Evolutionary conservation across 352 stramenopile species (phyloP), one percentile per base, ranked within the genome.

Genomic region (Pythium dissimile): DNA sequence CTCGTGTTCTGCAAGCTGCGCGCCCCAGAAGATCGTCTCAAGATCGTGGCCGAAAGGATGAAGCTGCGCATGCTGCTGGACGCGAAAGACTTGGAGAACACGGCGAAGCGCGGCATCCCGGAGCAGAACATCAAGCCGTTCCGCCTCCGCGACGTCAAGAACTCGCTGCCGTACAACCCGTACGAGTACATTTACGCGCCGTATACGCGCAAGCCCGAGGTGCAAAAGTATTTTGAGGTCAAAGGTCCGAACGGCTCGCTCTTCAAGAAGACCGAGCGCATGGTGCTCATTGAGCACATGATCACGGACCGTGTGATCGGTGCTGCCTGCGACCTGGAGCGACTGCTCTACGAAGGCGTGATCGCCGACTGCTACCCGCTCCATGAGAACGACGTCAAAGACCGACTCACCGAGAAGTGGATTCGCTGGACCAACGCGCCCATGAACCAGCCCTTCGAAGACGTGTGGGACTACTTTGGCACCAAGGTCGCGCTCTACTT

Each of bases 401-500:
- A 73, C 51, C 56, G 75, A 8, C 68, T 91, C 5, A 78, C 84
- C 54, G 47, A 78, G 38, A 66, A 73, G 44, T 94, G 84, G 84
- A 87, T 94, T 47, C 62, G 75, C 43, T 88, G 75, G 73, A 77
- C 77, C 53, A 74, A 73, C 43, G 75, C 72, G 20, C 77, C 84
- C 1, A 90, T 90, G 84, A 80, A 71, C 44, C 84, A 94, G 62
- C 84, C 84, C 0, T 89, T 94, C 41, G 77, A 92, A 50, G 72
- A 75, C 23, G 86, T 94, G 48, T 88, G 84, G 56, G 72, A 88
- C 51, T 94, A 94, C 64, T 94, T 92, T 67, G 84, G 84, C 47
- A 81, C 88, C 56, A 89, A 98, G 68, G 89, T 99, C 53, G 89
- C 90, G 20, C 96, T 99, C 54, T 99, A 99, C 74, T 99, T 99